Base-by-base conservation (phyloP, 2,329 filamentous ascomycete species). In the Colletotrichum agaves region DNA sequence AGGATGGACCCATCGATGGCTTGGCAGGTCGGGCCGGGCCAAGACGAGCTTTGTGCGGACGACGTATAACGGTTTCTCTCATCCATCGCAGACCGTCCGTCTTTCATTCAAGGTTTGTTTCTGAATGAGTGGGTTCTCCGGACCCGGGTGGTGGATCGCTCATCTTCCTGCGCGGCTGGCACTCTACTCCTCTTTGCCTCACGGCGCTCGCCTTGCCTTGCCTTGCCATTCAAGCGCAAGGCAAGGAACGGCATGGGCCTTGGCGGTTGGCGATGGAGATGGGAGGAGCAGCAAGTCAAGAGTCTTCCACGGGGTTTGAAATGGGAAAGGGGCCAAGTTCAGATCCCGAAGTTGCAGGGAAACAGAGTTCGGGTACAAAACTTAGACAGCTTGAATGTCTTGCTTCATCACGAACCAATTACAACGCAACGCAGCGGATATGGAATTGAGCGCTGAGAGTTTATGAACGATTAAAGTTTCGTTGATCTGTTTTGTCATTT, bases 331-430 rank as follows among this genome's bases (percentile, higher is more conserved):
- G 39, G 58, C 52, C 59, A 49, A 39, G 27, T 68, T 68, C 65
- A 68, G 53, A 68, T 68, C 65, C 61, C 65, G 61, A 68, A 27
- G 53, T 35, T 60, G 61, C 53, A 41, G 39, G 60, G 47, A 68
- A 68, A 68, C 64, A 69, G 58, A 69, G 63, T 69, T 69, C 58
- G 27, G 43, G 31, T 60, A 41, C 63, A 63, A 69, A 69, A 60
- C 63, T 21, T 59, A 60, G 47, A 56, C 53, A 53, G 33, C 27
- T 37, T 63, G 27, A n/a, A n/a, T n/a, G 21, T 23, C 27, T 35
- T 63, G 31, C 13, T 37, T 37, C 13, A 37, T 37, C 35, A 37
- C 35, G 13, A 37, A 37, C 3, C 35, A 37, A 11, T 8, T 13
- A 5, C 35, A 8, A 37, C 10, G 35, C 35, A 15, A 37, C 3